These are phyloP conservation scores for Melocanna baccifera DNA, from an alignment of 176 grass and related monocot species.

Conservation along the genomic window DNA sequence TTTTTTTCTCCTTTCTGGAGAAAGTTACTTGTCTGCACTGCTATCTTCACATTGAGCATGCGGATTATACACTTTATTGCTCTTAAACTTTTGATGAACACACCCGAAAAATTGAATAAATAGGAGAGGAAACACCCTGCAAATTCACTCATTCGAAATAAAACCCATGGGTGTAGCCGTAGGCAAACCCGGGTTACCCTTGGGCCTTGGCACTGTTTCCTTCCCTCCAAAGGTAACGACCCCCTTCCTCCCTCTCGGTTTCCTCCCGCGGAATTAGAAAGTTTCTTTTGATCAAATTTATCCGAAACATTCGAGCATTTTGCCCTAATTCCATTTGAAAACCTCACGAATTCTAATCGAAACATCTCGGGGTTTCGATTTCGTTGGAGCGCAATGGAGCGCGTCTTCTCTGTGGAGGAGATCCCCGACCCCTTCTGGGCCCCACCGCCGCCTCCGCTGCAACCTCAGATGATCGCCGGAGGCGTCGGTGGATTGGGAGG, in stretches of 20 bases:
- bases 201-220: not conserved
- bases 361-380: not conserved
- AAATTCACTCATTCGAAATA: not conserved
- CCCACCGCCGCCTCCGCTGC: not conserved
- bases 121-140: not conserved
- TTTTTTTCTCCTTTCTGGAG: not conserved
- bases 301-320: not conserved
- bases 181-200: not conserved
- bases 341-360: not conserved
- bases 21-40: not conserved
- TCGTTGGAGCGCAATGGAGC: constrained; percentile 34
- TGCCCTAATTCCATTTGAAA: not conserved
- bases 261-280: not conserved
- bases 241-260: not conserved
- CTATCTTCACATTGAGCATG: not conserved
- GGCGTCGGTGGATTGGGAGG: not conserved
- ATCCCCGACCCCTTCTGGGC: constrained; percentile 32
- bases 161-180: not conserved
- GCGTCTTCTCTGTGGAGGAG: constrained; percentile 47
- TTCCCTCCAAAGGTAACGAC: not conserved
- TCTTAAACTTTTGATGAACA: not conserved
- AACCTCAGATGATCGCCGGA: not conserved
- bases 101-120: not conserved
- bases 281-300: not conserved
- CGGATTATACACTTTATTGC: not conserved